Evolutionary conservation across 148 eudicot species (phyloP).

Genomic region (Camellia sinensis): DNA sequence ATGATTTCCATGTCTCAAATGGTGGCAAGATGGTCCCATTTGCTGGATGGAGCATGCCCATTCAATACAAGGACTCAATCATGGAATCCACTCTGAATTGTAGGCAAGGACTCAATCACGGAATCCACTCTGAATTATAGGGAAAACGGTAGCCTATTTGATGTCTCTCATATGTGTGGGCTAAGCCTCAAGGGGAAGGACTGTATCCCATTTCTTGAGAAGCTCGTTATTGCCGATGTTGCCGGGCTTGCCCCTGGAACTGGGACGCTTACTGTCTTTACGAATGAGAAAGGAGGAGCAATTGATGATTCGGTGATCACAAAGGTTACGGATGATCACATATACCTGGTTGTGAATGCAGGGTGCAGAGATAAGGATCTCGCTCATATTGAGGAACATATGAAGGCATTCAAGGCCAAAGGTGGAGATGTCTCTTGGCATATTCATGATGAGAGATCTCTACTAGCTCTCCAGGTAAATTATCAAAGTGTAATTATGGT

Average conservation of each 20-base stretch:
- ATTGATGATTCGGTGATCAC: conserved; percentile 96
- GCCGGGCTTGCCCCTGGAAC: conserved; percentile 87
- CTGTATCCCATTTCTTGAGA: conserved; percentile 83
- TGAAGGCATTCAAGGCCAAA: conserved; percentile 83
- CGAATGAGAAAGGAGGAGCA: conserved; percentile 93
- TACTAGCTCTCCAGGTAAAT: conserved; percentile 87
- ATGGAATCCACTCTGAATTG: conserved; percentile 94
- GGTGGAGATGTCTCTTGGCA: conserved; percentile 98
- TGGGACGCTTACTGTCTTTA: conserved; percentile 84
- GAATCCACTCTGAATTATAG: conserved; percentile 89
- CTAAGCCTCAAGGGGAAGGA: conserved; percentile 86
- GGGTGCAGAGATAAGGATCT: conserved; percentile 99
- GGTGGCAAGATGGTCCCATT: conserved; percentile 99
- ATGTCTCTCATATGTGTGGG: conserved; percentile 97
- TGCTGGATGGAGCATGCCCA: conserved; percentile 99
- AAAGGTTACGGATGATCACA: conserved; percentile 78
- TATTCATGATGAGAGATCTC: conserved; percentile 95
- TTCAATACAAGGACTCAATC: conserved; percentile 96
- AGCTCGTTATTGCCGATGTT: conserved; percentile 89
- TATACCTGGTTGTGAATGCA: conserved; percentile 95
- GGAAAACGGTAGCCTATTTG: conserved; percentile 88
- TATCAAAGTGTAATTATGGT: not conserved
- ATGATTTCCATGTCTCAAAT: conserved; percentile 81
- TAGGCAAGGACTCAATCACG: conserved; percentile 94
- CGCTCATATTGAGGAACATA: conserved; percentile 96